phyloP scores from a whole-genome alignment of 345 rosid genomes.

The Cardamine chenopodiifolia region DNA sequence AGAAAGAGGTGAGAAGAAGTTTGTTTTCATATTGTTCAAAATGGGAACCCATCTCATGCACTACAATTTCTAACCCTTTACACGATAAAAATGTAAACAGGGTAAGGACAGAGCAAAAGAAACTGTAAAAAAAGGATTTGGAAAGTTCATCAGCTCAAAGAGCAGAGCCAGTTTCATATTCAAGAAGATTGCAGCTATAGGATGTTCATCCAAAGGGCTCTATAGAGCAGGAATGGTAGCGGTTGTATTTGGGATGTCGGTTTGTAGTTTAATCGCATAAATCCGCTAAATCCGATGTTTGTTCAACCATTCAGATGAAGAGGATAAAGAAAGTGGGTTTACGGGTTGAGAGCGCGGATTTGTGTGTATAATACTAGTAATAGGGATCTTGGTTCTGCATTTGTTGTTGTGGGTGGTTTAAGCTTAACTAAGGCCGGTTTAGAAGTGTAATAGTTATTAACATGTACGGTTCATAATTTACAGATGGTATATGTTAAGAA shows the following conservation, averaged over 20 bases:
- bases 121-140: background rate
- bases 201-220: slow-evolving; percentile 33
- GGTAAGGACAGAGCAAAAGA: slow-evolving; percentile 7
- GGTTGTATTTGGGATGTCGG: slow-evolving; percentile 46
- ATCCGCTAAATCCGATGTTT: background rate
- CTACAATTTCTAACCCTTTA: background rate
- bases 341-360: background rate
- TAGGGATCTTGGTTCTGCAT: slow-evolving; percentile 9
- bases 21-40: background rate
- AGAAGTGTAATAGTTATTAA: slow-evolving; percentile 17
- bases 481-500: slow-evolving; percentile 17
- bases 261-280: slow-evolving; percentile 29
- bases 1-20: slow-evolving; percentile 54
- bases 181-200: slow-evolving; percentile 40
- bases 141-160: slow-evolving; percentile 28
- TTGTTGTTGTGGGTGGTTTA: slow-evolving; percentile 23
- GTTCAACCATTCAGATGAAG: background rate
- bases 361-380: slow-evolving; percentile 13
- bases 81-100: background rate
- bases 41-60: background rate
- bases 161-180: slow-evolving; percentile 13
- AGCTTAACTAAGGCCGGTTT: slow-evolving; percentile 13
- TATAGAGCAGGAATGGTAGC: slow-evolving; percentile 43
- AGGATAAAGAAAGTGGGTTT: slow-evolving; percentile 13
- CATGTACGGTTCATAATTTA: background rate